Base-by-base conservation (phyloP, 106 monocot species). In the Dioscorea alata region DNA sequence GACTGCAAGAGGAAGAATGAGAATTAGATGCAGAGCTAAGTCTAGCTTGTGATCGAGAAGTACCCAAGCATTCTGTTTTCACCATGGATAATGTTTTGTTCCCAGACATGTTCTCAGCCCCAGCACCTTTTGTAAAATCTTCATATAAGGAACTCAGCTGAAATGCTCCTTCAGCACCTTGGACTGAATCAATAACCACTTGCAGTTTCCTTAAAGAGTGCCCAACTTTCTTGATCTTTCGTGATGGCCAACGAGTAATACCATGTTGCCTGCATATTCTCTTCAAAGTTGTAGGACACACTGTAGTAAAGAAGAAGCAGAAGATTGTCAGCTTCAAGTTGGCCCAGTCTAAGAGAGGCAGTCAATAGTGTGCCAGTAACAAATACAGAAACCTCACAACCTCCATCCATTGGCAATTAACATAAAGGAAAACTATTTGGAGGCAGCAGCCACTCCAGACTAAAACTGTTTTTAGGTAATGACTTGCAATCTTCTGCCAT, bases 211-310 rank as follows among this genome's bases (percentile, higher is more conserved):
- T 80, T 22, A 93, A 74, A 12, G 88, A 93, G 51, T 83, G 80
- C 4, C 73, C 80, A 28, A 93, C 92, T 72, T 93, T 93, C 63
- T 81, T 93, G 17, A 88, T 88, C 74, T 93, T 93, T 51, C 88
- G 74, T 31, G 88, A 85, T 49, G 88, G 92, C 92, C 92, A 93
- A 23, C 88, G 83, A 58, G 73, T 66, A 58, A 93, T 93, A 14
- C 92, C 92, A 54, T 88, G 83, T 66, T 85, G 83, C 63, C 92
- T 65, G 72, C 92, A 93, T 68, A 93, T 88, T 68, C 92, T 81
- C 78, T 93, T 93, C 22, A 88, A 73, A 28, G 92, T 93, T 14
- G 86, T 93, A 8, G 92, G 88, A 66, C 92, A 86, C 21, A 93
- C 81, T 81, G 71, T 31, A 68, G 54, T 54, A 14, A 18, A 54